These are phyloP conservation scores for Symmetrospora coprosmae DNA, from an alignment of 768 basidiomycete genomes.

Conservation along the genomic window DNA sequence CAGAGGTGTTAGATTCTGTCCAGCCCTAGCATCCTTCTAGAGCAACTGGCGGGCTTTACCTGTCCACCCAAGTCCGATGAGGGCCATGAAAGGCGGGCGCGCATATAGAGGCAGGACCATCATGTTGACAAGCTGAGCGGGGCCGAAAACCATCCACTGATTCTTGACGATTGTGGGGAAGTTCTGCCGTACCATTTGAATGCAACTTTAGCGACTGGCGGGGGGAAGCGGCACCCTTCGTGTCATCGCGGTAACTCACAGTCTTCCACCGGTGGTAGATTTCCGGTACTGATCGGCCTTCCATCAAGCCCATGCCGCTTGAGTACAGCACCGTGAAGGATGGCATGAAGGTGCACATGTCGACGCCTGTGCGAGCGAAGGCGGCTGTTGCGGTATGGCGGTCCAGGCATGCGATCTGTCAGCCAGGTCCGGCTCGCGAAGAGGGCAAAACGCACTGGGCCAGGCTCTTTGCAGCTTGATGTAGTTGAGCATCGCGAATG, in stretches of 20 bases:
- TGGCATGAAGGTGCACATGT: slow-evolving; percentile 16
- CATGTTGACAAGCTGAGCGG: slow-evolving; percentile 24
- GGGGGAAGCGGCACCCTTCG: slow-evolving; percentile 14
- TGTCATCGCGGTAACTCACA: too few relatives aligned
- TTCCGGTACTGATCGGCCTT: slow-evolving; percentile 16
- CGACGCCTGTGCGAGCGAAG: slow-evolving; percentile 7
- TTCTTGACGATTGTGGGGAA: neutral
- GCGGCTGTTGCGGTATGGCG: neutral
- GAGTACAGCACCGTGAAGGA: slow-evolving; percentile 5
- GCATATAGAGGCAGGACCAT: slow-evolving; percentile 29
- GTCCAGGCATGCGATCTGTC: too few relatives aligned
- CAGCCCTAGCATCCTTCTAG: too few relatives aligned
- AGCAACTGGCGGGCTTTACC: neutral
- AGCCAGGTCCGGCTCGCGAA: too few relatives aligned
- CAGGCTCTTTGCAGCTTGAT: slow-evolving; percentile 10
- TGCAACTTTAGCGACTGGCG: slow-evolving; percentile 20
- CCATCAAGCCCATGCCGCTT: slow-evolving; percentile 19
- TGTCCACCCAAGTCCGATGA: slow-evolving; percentile 21
- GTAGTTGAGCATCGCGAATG: neutral
- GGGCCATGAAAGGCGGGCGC: slow-evolving; percentile 31
- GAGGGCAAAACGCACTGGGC: slow-evolving; percentile 1
- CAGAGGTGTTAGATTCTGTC: too few relatives aligned
- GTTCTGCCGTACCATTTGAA: neutral
- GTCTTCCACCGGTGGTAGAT: slow-evolving; percentile 29
- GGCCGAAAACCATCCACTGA: slow-evolving; percentile 24